phyloP scores from a whole-genome alignment of 192 early-diverging fungal species.

The Rhizoclosmatium globosum region DNA sequence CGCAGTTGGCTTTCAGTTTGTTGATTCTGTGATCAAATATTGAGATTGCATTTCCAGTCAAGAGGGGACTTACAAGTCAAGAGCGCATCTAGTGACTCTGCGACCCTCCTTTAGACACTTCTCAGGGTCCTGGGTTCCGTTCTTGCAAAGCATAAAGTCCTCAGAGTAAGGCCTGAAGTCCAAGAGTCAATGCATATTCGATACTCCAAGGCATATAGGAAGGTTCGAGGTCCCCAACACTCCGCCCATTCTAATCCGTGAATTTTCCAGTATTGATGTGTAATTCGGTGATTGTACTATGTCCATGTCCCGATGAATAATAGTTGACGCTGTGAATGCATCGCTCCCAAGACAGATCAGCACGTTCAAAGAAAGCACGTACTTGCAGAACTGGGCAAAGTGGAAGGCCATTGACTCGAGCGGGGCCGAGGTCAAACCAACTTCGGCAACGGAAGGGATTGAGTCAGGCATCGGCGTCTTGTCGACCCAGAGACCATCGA shows the following conservation, averaged over 20 bases:
- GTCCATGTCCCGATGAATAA: too few species aligned
- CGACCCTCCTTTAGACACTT: conserved; percentile 95
- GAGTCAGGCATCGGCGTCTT: conserved; percentile 77
- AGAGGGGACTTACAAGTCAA: conserved; percentile 68
- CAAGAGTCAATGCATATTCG: neutral
- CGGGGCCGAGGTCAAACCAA: conserved; percentile 91
- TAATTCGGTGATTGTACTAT: too few species aligned
- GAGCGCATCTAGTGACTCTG: conserved; percentile 94
- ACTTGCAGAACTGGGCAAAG: conserved; percentile 88
- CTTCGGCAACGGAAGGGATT: conserved; percentile 79
- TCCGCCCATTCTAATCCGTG: neutral
- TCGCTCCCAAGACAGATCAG: neutral
- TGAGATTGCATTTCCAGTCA: neutral
- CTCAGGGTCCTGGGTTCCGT: conserved; percentile 85
- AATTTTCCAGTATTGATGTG: too few species aligned
- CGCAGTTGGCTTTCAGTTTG: conserved; percentile 91
- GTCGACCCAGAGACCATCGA: conserved; percentile 81
- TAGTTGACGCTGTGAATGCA: neutral
- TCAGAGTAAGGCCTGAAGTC: conserved; percentile 74
- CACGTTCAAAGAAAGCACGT: conserved; percentile 33
- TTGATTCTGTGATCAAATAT: conserved; percentile 65
- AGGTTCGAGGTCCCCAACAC: neutral
- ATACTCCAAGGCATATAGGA: neutral
- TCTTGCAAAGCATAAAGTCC: conserved; percentile 98
- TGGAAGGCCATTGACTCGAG: conserved; percentile 93